Conservation (phyloP, 257 asterid genomes). For the Solanum rostratum region DNA sequence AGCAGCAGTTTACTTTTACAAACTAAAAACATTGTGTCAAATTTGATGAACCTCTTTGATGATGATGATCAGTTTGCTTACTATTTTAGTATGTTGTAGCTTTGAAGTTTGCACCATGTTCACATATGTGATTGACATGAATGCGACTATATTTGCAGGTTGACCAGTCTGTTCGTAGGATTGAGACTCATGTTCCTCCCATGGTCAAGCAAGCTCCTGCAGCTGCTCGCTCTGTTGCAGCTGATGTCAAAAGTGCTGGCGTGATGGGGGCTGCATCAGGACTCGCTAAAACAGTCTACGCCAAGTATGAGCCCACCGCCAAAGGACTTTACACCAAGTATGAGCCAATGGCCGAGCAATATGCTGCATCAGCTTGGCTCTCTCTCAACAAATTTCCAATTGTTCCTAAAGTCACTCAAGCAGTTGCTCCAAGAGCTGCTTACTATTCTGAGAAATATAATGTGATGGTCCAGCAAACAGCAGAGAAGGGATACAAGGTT, state of each 20-base stretch:
- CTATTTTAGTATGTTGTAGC: not conserved
- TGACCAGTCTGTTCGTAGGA: constrained; percentile 57
- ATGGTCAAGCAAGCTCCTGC: constrained; percentile 63
- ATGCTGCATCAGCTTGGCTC: constrained; percentile 57
- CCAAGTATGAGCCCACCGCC: constrained; percentile 72
- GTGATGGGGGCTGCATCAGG: constrained; percentile 70
- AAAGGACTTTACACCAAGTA: constrained; percentile 65
- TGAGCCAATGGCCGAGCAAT: constrained; percentile 82
- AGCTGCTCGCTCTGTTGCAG: constrained; percentile 48
- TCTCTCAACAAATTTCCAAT: constrained; percentile 60
- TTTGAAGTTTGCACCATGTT: not conserved
- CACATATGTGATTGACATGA: not conserved
- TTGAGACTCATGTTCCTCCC: constrained; percentile 55
- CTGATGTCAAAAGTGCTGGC: constrained; percentile 58
- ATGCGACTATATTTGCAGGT: constrained; percentile 25
- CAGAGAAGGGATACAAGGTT: constrained; percentile 64
- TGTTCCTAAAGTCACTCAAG: constrained; percentile 62
- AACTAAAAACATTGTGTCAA: not conserved
- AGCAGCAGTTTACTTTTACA: not conserved
- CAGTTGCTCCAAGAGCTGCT: constrained; percentile 60
- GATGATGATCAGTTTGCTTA: not conserved
- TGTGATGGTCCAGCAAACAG: constrained; percentile 45
- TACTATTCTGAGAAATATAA: constrained; percentile 65
- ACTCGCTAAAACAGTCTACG: constrained; percentile 54
- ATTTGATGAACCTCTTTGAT: not conserved